Percentiles rank a stretch among this genome's conserved stretches.
Conservation (phyloP, 2,329 filamentous ascomycete genomes). For the Metarhizium anisopliae region DNA sequence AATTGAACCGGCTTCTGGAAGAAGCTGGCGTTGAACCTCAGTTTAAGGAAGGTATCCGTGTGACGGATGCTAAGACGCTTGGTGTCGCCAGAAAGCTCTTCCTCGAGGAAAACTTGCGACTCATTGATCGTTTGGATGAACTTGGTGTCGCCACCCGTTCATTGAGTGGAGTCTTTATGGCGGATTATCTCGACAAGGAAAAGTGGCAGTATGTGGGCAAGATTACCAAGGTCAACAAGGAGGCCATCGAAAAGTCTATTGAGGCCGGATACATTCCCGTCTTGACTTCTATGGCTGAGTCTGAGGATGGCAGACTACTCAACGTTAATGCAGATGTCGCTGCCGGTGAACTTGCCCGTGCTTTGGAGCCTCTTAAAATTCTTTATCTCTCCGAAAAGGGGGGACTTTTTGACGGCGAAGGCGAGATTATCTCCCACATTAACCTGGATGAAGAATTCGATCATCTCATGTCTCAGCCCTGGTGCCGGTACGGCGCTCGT, state of each 20-base stretch:
- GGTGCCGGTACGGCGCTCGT: conserved; percentile 90
- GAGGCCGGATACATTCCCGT: conserved; percentile 91
- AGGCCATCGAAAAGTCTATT: conserved; percentile 87
- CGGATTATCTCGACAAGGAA: conserved; percentile 91
- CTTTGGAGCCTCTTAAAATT: conserved; percentile 89
- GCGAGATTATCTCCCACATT: conserved; percentile 92
- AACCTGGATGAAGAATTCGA: conserved; percentile 97
- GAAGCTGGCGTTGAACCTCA: conserved; percentile 88
- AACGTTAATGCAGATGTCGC: conserved; percentile 98
- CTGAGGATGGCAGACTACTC: conserved; percentile 78
- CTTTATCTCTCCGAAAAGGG: conserved; percentile 99
- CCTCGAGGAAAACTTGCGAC: conserved; percentile 87
- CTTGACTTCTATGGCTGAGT: conserved; percentile 93
- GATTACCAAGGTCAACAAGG: conserved; percentile 86
- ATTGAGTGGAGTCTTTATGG: conserved; percentile 84
- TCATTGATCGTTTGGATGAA: conserved; percentile 81
- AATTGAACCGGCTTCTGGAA: conserved; percentile 86
- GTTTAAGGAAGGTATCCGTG: conserved; percentile 91
- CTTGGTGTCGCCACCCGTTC: conserved; percentile 84
- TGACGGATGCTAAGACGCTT: conserved; percentile 92
- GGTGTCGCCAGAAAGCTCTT: conserved; percentile 87
- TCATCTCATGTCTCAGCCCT: conserved; percentile 70
- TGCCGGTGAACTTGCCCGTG: conserved; percentile 81
- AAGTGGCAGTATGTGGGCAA: conserved; percentile 95
- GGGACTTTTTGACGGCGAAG: conserved; percentile 85